Conservation (phyloP, 2,329 filamentous ascomycete species). For the Aspergillus ibericus region DNA sequence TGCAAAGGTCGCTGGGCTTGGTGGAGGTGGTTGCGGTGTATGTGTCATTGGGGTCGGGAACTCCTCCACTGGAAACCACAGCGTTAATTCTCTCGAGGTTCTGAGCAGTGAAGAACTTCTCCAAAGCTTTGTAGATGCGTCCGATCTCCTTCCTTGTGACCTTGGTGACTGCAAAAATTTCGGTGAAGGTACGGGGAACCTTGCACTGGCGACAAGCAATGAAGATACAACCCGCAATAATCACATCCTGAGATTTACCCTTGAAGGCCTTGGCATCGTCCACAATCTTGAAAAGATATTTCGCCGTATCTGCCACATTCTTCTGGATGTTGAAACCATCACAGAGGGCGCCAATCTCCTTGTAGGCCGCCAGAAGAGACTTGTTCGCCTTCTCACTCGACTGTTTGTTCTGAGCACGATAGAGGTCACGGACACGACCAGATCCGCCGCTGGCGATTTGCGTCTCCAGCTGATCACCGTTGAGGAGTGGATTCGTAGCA, state of each 20-base stretch:
- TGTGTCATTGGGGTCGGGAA: slow-evolving; percentile 52
- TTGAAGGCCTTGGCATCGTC: slow-evolving; percentile 93
- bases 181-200: slow-evolving; percentile 85
- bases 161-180: slow-evolving; percentile 89
- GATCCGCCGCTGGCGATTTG: slow-evolving; percentile 80
- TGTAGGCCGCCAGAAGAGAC: slow-evolving; percentile 75
- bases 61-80: slow-evolving; percentile 52
- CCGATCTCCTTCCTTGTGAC: slow-evolving; percentile 98
- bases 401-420: slow-evolving; percentile 79
- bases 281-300: slow-evolving; percentile 92
- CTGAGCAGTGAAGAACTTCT: slow-evolving; percentile 79
- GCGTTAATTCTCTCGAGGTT: slow-evolving; percentile 59
- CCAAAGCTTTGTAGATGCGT: slow-evolving; percentile 87
- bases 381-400: slow-evolving; percentile 82
- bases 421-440: slow-evolving; percentile 70
- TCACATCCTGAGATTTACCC: slow-evolving; percentile 88
- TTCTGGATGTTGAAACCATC: slow-evolving; percentile 80
- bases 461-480: slow-evolving; percentile 86
- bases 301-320: slow-evolving; percentile 82
- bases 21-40: slow-evolving; percentile 76
- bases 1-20: slow-evolving; percentile 79
- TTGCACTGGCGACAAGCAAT: slow-evolving; percentile 90
- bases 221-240: slow-evolving; percentile 96
- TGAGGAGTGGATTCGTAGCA: slow-evolving; percentile 82
- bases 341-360: slow-evolving; percentile 83